phyloP scores from a whole-genome alignment of 306 rosid species.

The Ormosia semicastrata region DNA sequence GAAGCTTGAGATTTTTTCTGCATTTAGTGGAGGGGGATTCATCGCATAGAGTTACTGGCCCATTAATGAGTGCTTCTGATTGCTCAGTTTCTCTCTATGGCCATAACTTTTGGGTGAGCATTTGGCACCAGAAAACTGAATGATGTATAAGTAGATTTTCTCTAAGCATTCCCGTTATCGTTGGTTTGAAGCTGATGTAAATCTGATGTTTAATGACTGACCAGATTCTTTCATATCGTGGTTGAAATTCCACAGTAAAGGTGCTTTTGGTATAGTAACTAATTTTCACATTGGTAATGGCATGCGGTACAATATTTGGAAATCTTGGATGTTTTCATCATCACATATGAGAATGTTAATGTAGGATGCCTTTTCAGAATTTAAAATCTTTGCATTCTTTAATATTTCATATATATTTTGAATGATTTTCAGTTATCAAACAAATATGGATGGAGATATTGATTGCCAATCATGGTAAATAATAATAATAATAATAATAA shows the following conservation, averaged over 20 bases:
- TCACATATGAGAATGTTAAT: neutral
- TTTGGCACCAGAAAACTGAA: neutral
- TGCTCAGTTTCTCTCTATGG: neutral
- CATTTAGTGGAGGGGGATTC: neutral
- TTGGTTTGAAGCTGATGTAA: neutral
- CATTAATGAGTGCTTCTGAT: neutral
- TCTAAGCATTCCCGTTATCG: neutral
- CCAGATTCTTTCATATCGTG: neutral
- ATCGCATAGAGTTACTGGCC: neutral
- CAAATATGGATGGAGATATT: neutral
- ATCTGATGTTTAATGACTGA: neutral
- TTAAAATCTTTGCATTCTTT: neutral
- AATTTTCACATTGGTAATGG: neutral
- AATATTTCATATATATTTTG: neutral
- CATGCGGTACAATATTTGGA: neutral
- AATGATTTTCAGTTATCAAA: neutral
- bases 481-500: too few relatives aligned
- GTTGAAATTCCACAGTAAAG: neutral
- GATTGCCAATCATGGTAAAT: neutral
- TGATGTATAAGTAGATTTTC: neutral
- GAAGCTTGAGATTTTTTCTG: neutral
- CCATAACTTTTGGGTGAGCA: conserved; percentile 4
- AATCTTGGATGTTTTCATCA: neutral
- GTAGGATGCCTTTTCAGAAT: neutral
- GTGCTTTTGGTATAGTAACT: neutral